Base-by-base conservation (phyloP, 768 basidiomycete species). In the Rhizopogon vesiculosus region DNA sequence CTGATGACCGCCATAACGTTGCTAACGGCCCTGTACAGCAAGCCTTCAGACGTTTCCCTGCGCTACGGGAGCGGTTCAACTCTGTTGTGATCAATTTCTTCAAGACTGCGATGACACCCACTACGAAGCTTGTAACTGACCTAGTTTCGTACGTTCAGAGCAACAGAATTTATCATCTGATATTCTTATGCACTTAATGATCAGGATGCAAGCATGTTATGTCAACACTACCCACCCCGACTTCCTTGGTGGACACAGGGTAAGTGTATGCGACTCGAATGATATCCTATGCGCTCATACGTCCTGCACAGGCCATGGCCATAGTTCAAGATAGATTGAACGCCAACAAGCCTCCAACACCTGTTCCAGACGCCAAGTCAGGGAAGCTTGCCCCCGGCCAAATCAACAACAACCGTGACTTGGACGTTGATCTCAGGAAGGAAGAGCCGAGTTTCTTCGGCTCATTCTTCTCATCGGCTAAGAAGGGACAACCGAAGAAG, bases 181-280 rank as follows among this genome's bases (percentile, higher is more conserved):
- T 42, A 18, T 10, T 25, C 25, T 57, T 45, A 62, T 57, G 22
- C 49, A 35, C 13, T 45, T 31, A 48, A 53, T 48, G 51, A 19
- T 41, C 56, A 93, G 90, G 38, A 98, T 98, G 94, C 96, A 98
- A 76, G 93, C 95, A 39, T 96, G 93, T 70, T 99, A 98, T 69
- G 89, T 99, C 65, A 99, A 99, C 75, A 98, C 97, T 13, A 98
- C 96, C 1, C 97, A 99, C 69, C 97, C 97, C 1, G 97, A 99
- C 74, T 98, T 99, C 76, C 83, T 99, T 67, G 91, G 86, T 59
- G 97, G 97, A 22, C 96, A 99, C 75, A 94, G 89, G 75, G 89
- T 80, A 53, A 40, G 65, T 64, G 16, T 18, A 3, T 42, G 8
- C 39, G 40, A 35, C 40, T 45, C 54, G 53, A 44, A 57, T n/a